Base-by-base conservation (phyloP, 192 early-diverging fungal genomes). In the Umbelopsis isabellina region DNA sequence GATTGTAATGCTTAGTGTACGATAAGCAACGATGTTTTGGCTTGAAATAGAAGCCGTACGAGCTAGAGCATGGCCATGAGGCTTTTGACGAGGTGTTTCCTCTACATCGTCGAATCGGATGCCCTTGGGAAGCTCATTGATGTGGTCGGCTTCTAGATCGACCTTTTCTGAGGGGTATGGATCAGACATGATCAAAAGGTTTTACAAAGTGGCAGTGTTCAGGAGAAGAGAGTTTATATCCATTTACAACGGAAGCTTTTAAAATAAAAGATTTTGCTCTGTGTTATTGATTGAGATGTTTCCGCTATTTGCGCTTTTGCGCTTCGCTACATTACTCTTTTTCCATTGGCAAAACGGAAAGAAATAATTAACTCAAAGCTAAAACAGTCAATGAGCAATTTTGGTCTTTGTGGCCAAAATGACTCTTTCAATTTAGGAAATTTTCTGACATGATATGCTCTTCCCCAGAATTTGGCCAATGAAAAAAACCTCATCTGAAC, bases 1-100 rank as follows among this genome's bases (percentile, higher is more conserved):
- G 10, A 84, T 76, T 21, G 77, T 77, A 12, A 84, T 76, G 16
- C 80, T 82, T 10, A 84, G 68, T 10, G 83, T 84, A 9, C 83
- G 71, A 65, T 79, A 84, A 22, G 79, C 83, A 68, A 84, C 82
- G 22, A 79, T 79, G 2, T 66, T 53, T 41, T 68, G 65, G 16
- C 67, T 71, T 21, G 41, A 15, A n/a, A 49, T 20, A 22, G 51
- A 50, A 51, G 23, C 1, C 1, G 53, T 64, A 3, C 66, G 70
- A 1, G 27, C 30, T 4, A 61, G 18, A 11, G 55, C 13, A 18
- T n/a, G 25, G 4, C 13, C 55, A 0, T 61, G 30, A 16, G 55
- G 6, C 12, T 30, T 30, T 35, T 25, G 33, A 5, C 13, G 21
- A 13, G 33, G 16, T 4, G 6, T 10, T 18, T 33, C 30, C 7